Base-by-base conservation (phyloP, 176 grass and related monocot species). In the Cocos nucifera region DNA sequence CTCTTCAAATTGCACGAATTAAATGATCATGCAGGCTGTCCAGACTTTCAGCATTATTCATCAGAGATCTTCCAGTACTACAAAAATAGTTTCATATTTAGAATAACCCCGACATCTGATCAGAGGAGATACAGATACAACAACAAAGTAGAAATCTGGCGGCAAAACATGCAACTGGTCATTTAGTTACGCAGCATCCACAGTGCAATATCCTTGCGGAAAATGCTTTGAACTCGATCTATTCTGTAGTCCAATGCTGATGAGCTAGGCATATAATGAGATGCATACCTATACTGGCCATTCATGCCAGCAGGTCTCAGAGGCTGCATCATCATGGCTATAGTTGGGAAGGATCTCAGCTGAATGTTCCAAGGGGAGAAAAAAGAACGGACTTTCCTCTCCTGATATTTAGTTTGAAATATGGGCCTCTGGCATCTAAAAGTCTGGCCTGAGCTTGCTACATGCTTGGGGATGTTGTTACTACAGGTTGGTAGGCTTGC, bases 271-370 rank as follows among this genome's bases (percentile, higher is more conserved):
- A 22, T 26, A 39, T 26, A 18, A 10, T 3, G 14, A 27, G 68
- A 59, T 50, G 50, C 8, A 59, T 71, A 35, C 39, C 68, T 71
- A 32, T 60, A 59, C 18, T 71, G 68, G 39, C 22, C 44, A 71
- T 71, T 50, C 68, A 50, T n/a, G 24, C 56, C 56, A 6, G 57
- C 22, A 14, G 39, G 68, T 48, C 22, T 58, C 22, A 59, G 17
- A 14, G 56, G 68, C 39, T 8, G 55, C 55, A 71, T 71, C 68
- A 71, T 60, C 68, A 71, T 71, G 21, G 22, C 68, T 52, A 71
- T 60, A 8, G 68, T 59, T 19, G 68, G 68, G 56, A 61, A 59
- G 17, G 56, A 26, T 28, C 48, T 71, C 23, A 29, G 50, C 3
- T 8, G 32, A 56, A 71, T 23, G 48, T 27, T 51, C 39, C 56